Conservation (phyloP, 768 basidiomycete species). For the Pleurotus platypus region DNA sequence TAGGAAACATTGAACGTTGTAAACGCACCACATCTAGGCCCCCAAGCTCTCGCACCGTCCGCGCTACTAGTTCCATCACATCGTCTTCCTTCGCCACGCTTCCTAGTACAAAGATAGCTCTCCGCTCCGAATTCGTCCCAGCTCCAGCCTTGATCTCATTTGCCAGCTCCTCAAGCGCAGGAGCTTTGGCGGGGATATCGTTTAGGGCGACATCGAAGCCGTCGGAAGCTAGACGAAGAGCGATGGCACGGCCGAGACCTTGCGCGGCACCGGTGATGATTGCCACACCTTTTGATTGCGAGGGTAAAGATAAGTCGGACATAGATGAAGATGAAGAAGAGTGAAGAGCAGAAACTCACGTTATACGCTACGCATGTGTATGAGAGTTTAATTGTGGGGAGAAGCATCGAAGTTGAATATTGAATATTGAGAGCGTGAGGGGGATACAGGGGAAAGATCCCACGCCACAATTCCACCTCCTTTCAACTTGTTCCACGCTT, state of each 20-base stretch:
- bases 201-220: constrained; percentile 36
- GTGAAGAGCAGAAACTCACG: too few species aligned
- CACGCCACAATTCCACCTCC: too few species aligned
- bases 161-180: not conserved
- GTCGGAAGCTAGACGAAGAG: constrained; percentile 32
- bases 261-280: constrained; percentile 39
- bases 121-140: not conserved
- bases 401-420: too few species aligned
- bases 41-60: constrained; percentile 4
- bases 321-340: too few species aligned
- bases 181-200: constrained; percentile 17
- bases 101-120: not conserved
- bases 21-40: constrained; percentile 9
- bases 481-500: too few species aligned
- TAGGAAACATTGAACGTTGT: too few species aligned
- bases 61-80: not conserved
- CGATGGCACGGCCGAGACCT: constrained; percentile 38
- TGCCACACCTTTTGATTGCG: constrained; percentile 20
- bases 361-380: too few species aligned
- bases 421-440: too few species aligned
- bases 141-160: not conserved
- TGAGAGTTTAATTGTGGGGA: too few species aligned
- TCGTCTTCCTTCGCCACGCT: constrained; percentile 11
- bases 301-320: too few species aligned
- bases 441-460: too few species aligned